A percentile compares a stretch with the other conserved stretches of the same genome.
Evolutionary conservation across 2,329 filamentous ascomycete genomes (phyloP).

Genomic region (Talaromyces sp.): DNA sequence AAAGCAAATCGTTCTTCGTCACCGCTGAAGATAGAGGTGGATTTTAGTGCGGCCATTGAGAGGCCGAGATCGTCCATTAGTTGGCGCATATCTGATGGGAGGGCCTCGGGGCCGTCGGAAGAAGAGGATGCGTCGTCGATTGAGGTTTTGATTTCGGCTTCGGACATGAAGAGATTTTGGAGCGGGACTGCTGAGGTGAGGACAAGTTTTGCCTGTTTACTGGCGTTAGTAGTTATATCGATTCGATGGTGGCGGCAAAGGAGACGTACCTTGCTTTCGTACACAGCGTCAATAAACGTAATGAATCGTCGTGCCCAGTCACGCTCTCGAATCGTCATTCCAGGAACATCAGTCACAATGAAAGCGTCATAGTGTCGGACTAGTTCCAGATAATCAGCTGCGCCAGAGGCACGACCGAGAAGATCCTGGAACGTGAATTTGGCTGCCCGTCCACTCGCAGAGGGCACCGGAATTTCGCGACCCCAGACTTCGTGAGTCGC

Average conservation of each 20-base stretch:
- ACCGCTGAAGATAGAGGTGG: conserved; percentile 81
- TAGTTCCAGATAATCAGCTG: conserved; percentile 92
- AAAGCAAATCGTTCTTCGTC: conserved; percentile 98
- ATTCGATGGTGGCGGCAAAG: background rate
- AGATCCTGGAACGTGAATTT: conserved; percentile 92
- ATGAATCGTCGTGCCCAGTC: conserved; percentile 92
- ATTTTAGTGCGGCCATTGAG: conserved; percentile 80
- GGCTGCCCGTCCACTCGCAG: conserved; percentile 81
- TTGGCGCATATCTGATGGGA: conserved; percentile 69
- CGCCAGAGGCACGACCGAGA: conserved; percentile 81
- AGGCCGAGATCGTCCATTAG: conserved; percentile 85
- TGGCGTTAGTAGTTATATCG: conserved; percentile 20
- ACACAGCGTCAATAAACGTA: conserved; percentile 95
- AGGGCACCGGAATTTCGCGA: conserved; percentile 79
- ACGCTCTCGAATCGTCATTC: conserved; percentile 81
- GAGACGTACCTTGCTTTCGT: conserved; percentile 62
- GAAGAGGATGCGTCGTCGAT: conserved; percentile 37
- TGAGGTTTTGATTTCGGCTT: conserved; percentile 63
- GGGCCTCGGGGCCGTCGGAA: conserved; percentile 36
- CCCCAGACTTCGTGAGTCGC: conserved; percentile 89
- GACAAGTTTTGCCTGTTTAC: conserved; percentile 79
- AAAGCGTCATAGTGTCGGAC: conserved; percentile 88
- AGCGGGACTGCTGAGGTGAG: conserved; percentile 85
- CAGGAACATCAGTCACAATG: conserved; percentile 83
- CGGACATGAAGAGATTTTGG: conserved; percentile 77